Evolutionary conservation across 1,284 basidiomycete species (phyloP).

Genomic region (Cerrena zonata): DNA sequence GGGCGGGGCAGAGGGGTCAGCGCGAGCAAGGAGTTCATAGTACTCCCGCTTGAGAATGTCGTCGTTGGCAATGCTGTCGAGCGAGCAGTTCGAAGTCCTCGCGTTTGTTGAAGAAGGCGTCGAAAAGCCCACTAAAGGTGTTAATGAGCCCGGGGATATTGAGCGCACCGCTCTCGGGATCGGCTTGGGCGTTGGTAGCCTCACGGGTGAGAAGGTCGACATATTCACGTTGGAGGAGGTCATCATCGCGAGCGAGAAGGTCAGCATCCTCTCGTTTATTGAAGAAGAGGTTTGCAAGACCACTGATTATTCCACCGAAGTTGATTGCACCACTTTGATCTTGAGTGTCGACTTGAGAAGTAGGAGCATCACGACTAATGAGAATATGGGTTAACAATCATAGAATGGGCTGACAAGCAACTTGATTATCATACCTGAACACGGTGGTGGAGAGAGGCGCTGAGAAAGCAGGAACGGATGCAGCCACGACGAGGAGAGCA

Average conservation of each 20-base stretch:
- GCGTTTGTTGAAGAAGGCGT: constrained; percentile 7
- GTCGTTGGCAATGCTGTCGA: background rate
- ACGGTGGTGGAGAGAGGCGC: constrained; percentile 5
- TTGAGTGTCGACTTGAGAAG: too few relatives aligned
- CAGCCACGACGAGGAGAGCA: constrained; percentile 9
- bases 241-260: constrained; percentile 2
- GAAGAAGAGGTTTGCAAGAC: constrained; percentile 1
- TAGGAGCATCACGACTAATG: background rate
- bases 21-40: background rate
- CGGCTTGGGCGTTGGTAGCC: background rate
- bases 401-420: too few relatives aligned
- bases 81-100: constrained; percentile 7
- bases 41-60: constrained; percentile 3
- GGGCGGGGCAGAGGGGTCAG: background rate
- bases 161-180: constrained; percentile 8
- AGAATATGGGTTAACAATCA: background rate
- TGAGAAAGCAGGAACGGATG: constrained; percentile 9
- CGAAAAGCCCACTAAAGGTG: constrained; percentile 3
- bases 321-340: constrained; percentile 9
- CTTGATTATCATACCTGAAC: background rate
- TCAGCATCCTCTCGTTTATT: background rate
- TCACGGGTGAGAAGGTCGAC: background rate
- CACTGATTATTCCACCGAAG: constrained; percentile 3
- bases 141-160: constrained; percentile 5
- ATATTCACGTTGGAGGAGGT: too few relatives aligned